Evolutionary conservation across 2,329 filamentous ascomycete species (phyloP), one percentile per base, ranked within the genome.

Genomic region (Fonsecaea nubica): DNA sequence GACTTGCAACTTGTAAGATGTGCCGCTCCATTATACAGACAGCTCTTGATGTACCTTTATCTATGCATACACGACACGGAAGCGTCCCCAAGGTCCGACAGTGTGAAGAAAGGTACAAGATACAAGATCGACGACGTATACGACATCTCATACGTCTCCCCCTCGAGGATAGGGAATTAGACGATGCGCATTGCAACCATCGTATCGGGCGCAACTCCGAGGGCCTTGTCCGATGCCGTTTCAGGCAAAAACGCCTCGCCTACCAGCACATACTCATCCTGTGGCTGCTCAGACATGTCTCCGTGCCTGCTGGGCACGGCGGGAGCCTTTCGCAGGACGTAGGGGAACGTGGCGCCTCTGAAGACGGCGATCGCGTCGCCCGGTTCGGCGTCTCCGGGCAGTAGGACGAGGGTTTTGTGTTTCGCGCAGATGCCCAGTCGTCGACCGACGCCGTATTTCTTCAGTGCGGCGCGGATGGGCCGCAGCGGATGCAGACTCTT

Each of bases 351-450:
- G 13, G 60, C 52, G 8, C 60, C 60, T 30, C 60, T 32, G 30
- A 63, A 63, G 36, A 63, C 36, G 8, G 52, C 60, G 32, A 63
- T 35, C 36, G 30, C 52, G 48, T 63, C 60, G 9, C 52, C 60
- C 8, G 25, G 25, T 6, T 33, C 8, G 12, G 32, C 60, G 18
- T 63, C 60, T 30, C 38, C 62, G n/a, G 62, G 62, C 6, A 58
- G 33, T 2, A 64, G 40, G 15, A 53, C 54, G 38, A 52, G 18
- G 4, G 55, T 53, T 15, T 64, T n/a, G 25, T 42, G 45, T 30
- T 25, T 25, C 18, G n/a, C 30, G 32, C 60, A 63, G 6, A 57
- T 15, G 8, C 60, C 50, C 25, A 63, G 25, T 21, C 53, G 35
- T 32, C 60, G 48, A 9, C 59, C 59, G n/a, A 45, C 13, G 3